Evolutionary conservation across 208 protist genomes (phyloP).

Genomic region (Naegleria gruberi): DNA sequence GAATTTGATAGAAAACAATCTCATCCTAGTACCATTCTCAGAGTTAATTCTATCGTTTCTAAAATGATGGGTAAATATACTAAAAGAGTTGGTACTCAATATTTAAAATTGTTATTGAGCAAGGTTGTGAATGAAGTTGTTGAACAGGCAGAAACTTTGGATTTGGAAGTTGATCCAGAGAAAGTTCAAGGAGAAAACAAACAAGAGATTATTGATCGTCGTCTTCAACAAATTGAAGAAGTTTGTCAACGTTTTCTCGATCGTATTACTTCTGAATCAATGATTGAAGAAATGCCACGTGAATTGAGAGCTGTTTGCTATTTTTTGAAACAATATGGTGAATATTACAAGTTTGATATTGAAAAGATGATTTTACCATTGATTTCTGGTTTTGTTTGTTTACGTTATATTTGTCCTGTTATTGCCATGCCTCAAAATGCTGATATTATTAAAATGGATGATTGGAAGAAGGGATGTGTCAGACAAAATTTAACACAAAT

Average conservation of each 20-base stretch:
- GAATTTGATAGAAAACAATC: constrained; percentile 23
- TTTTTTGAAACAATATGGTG: constrained; percentile 11
- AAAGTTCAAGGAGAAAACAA: background rate
- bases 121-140: background rate
- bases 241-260: constrained; percentile 16
- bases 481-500: background rate
- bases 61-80: constrained; percentile 31
- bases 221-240: background rate
- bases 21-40: constrained; percentile 15
- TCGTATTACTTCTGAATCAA: background rate
- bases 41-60: constrained; percentile 23
- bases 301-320: constrained; percentile 23
- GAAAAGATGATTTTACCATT: constrained; percentile 10
- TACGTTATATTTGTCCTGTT: constrained; percentile 13
- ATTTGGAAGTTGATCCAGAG: background rate
- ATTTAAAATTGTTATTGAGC: background rate
- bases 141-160: background rate
- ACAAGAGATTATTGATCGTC: background rate
- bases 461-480: background rate
- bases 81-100: constrained; percentile 5
- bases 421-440: background rate
- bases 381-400: constrained; percentile 15
- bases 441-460: background rate
- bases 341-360: constrained; percentile 8
- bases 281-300: constrained; percentile 20